Evolutionary conservation across 1,284 basidiomycete genomes (phyloP).

Genomic region (Trametes hirsuta): DNA sequence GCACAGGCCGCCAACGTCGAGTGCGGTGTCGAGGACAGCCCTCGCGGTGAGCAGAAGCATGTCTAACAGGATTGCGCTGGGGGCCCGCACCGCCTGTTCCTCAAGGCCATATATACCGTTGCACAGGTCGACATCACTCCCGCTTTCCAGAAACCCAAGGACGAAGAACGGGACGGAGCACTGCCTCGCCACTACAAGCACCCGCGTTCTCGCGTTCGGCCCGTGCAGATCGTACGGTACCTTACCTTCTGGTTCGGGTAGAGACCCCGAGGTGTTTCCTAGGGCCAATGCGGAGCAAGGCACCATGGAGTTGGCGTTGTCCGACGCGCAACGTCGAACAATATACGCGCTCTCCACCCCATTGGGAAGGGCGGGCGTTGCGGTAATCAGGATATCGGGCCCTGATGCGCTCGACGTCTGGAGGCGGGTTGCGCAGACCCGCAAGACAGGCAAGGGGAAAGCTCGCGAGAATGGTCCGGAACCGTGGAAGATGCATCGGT

Average conservation of each 20-base stretch:
- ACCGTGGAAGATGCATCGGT: conserved; percentile 72
- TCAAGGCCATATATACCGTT: conserved; percentile 15
- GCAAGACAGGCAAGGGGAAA: conserved; percentile 16
- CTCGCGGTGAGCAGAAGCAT: conserved; percentile 16
- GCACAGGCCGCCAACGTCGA: conserved; percentile 13
- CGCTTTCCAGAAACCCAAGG: conserved; percentile 17
- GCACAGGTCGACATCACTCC: conserved; percentile 6
- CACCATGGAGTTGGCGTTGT: conserved; percentile 35
- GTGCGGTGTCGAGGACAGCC: conserved; percentile 22
- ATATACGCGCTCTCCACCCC: conserved; percentile 89
- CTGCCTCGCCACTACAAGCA: conserved; percentile 17
- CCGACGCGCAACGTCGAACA: conserved; percentile 68
- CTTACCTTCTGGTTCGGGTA: background rate
- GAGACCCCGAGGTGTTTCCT: background rate
- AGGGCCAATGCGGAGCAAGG: background rate
- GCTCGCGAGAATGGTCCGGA: conserved; percentile 35
- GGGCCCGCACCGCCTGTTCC: conserved; percentile 17
- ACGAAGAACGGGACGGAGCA: conserved; percentile 15
- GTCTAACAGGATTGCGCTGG: conserved; percentile 11
- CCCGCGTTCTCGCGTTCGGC: conserved; percentile 1
- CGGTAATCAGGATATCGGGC: conserved; percentile 82
- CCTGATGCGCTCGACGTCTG: conserved; percentile 67
- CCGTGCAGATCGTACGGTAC: conserved; percentile 10
- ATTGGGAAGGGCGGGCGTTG: conserved; percentile 80
- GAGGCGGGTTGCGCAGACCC: conserved; percentile 51